Evolutionary conservation across 139 green algal genomes (phyloP).

Genomic region (Zygnema cylindricum): DNA sequence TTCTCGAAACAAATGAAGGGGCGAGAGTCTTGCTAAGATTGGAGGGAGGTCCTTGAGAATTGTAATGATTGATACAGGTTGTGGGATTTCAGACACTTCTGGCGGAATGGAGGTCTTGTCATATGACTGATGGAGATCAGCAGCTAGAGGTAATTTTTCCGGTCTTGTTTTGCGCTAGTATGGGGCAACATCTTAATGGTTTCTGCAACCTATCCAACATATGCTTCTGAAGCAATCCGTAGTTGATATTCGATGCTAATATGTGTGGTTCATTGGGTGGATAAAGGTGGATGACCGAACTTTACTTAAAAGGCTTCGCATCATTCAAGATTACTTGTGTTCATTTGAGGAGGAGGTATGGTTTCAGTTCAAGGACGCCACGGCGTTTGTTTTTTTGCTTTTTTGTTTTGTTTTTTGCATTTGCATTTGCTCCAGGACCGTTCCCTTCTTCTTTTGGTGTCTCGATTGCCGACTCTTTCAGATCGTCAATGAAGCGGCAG

Average conservation of each 20-base stretch:
- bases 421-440: no score
- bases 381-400: background rate
- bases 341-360: slow-evolving; percentile 45
- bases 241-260: no score
- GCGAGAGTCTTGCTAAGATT: no score
- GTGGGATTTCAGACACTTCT: background rate
- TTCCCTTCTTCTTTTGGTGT: no score
- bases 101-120: background rate
- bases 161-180: background rate
- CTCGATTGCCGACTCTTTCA: no score
- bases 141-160: background rate
- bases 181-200: background rate
- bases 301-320: slow-evolving; percentile 1
- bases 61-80: no score
- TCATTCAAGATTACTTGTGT: slow-evolving; percentile 55
- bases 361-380: background rate
- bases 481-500: no score
- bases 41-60: no score
- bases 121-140: background rate
- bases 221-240: background rate
- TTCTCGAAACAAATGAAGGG: no score
- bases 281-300: slow-evolving; percentile 2
- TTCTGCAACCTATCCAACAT: background rate
- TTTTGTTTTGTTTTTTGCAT: no score
- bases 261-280: background rate